phyloP scores from a whole-genome alignment of 495 filamentous ascomycete species.

The Daldinia vernicosa region DNA sequence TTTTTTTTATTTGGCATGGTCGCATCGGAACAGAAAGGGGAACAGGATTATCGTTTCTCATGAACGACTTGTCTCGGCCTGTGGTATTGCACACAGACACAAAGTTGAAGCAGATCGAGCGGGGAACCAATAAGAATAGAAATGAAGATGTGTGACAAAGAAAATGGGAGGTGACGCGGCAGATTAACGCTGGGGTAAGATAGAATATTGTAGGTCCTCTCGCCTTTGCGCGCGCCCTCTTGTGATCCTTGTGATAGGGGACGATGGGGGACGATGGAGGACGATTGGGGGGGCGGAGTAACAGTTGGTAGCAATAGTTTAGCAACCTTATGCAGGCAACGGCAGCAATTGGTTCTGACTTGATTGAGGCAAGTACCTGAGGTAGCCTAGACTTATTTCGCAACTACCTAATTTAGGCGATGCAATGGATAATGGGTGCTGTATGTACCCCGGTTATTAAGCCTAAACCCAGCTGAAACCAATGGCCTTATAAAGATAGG shows the following conservation, averaged over 20 bases:
- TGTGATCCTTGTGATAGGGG: not conserved
- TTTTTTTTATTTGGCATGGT: slow-evolving; percentile 7
- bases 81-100: slow-evolving; percentile 29
- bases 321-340: not conserved
- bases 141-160: slow-evolving; percentile 27
- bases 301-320: not conserved
- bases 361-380: not conserved
- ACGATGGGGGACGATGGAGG: not conserved
- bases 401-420: slow-evolving; percentile 32
- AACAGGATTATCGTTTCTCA: slow-evolving; percentile 6
- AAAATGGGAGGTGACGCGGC: slow-evolving; percentile 33
- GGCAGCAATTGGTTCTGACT: not conserved
- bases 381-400: slow-evolving; percentile 8
- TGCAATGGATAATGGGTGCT: slow-evolving; percentile 1
- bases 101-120: slow-evolving; percentile 18
- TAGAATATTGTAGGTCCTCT: slow-evolving; percentile 12
- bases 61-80: slow-evolving; percentile 15
- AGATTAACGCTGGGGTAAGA: slow-evolving; percentile 32
- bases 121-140: slow-evolving; percentile 34
- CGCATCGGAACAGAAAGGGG: slow-evolving; percentile 6
- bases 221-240: not conserved
- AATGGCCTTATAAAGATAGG: not conserved
- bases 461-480: slow-evolving; percentile 40
- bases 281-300: not conserved
- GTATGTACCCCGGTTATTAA: slow-evolving; percentile 13